Conservation (phyloP, 164 flowering plant species). For the Magnolia kwangsiensis region DNA sequence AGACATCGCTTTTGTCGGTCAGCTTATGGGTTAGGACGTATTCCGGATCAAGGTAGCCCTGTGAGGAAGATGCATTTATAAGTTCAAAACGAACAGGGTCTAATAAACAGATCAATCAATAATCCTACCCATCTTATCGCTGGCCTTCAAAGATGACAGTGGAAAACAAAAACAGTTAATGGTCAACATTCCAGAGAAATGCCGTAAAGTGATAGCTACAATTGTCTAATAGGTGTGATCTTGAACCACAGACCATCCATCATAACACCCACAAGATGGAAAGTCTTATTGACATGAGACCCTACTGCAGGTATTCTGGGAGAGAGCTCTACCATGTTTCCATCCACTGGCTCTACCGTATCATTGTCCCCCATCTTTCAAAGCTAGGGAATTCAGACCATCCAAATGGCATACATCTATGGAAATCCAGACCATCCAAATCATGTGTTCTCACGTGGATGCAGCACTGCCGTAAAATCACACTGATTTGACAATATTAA, state of each 20-base stretch:
- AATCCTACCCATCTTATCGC: not conserved
- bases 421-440: too few relatives aligned
- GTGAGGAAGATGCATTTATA: conserved; percentile 8
- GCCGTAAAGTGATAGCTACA: not conserved
- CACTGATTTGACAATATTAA: too few relatives aligned
- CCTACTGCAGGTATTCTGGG: too few relatives aligned
- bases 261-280: too few relatives aligned
- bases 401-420: too few relatives aligned
- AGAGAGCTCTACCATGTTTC: too few relatives aligned
- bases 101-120: not conserved
- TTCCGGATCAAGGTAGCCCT: conserved; percentile 62
- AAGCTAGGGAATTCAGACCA: too few relatives aligned
- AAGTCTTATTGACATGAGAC: too few relatives aligned
- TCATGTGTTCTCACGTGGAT: too few relatives aligned
- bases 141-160: not conserved
- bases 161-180: not conserved
- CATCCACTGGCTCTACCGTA: too few relatives aligned
- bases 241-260: not conserved
- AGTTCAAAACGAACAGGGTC: not conserved
- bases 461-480: too few relatives aligned
- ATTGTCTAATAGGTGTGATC: not conserved
- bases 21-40: conserved; percentile 50
- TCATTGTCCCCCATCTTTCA: too few relatives aligned
- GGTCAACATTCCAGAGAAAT: not conserved
- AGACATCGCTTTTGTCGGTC: conserved; percentile 61